A percentile compares a stretch with the other conserved stretches of the same genome.
Conservation (phyloP, 2,329 filamentous ascomycete genomes). For the Neofusicoccum kwambonambiense region DNA sequence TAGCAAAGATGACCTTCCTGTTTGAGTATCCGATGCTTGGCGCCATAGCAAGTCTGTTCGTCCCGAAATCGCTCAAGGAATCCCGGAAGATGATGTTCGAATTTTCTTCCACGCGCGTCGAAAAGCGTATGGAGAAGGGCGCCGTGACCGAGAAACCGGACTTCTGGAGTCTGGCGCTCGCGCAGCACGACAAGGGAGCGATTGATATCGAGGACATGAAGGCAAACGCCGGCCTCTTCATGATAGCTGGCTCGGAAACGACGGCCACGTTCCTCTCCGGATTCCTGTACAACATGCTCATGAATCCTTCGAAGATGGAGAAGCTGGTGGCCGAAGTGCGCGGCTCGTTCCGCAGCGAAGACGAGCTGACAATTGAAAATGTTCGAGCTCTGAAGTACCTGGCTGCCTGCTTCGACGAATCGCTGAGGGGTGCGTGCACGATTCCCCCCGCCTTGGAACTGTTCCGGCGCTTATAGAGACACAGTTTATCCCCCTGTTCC, state of each 20-base stretch:
- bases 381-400: slow-evolving; percentile 39
- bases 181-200: not conserved
- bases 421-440: no score
- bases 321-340: slow-evolving; percentile 31
- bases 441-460: no score
- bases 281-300: slow-evolving; percentile 30
- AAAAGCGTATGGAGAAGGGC: no score
- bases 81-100: no score
- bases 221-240: slow-evolving; percentile 18
- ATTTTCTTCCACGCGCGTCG: no score
- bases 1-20: no score
- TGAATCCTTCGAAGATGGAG: slow-evolving; percentile 26
- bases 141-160: not conserved
- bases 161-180: not conserved
- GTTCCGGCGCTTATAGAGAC: no score
- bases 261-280: slow-evolving; percentile 34
- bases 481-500: slow-evolving; percentile 43
- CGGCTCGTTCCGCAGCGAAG: slow-evolving; percentile 26
- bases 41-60: no score
- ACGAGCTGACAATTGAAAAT: slow-evolving; percentile 33
- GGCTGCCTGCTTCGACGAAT: slow-evolving; percentile 31
- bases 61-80: no score
- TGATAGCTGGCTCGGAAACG: slow-evolving; percentile 34
- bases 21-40: no score
- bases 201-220: not conserved